Evolutionary conservation across 257 asterid species (phyloP), one percentile per base, ranked within the genome.

Genomic region (Fraxinus cuspidata): DNA sequence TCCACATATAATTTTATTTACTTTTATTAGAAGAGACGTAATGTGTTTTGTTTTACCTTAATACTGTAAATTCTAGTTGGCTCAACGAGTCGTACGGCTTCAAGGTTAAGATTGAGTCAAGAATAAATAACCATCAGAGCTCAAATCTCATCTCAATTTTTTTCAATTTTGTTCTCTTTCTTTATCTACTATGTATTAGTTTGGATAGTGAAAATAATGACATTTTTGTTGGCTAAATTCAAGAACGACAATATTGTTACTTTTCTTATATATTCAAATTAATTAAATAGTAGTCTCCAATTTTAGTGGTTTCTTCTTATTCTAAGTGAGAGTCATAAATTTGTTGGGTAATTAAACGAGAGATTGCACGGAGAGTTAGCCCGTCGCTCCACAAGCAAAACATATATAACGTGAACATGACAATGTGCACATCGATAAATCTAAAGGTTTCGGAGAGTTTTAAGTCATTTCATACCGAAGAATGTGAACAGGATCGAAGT

Each of bases 401-500:
- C 47, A 0, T 29, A 29, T 29, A 29, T 11, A 40, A 40, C 47
- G 12, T 11, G 40, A 7, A 37, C 11, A 7, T 29, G 3, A 29
- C 2, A 2, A 13, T 44, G 19, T 44, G 51, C 51, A 13, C 19
- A 12, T 12, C 5, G 6, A 44, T 44, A 13, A 44, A 13, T 44
- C 5, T 44, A 0, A 8, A 40, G 49, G 15, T 40, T 40, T 9
- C 0, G 0, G 0, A 7, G 13, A 12, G 18, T 42, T 42, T 6
- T 42, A 12, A 42, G 18, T 12, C 15, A 42, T 40, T 11, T 40
- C 47, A 40, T 40, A 42, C 83, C 2, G 93, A 94, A 0, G 87
- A 84, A 47, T 86, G 74, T 84, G 93, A 73, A 93, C 89, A 0
- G 90, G 83, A 73, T 95, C 97, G 34, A 85, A 95, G 83, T 93